Percentiles rank a stretch among this genome's conserved stretches.
Evolutionary conservation across 2,329 filamentous ascomycete species (phyloP).

Genomic region (Fusarium poae): DNA sequence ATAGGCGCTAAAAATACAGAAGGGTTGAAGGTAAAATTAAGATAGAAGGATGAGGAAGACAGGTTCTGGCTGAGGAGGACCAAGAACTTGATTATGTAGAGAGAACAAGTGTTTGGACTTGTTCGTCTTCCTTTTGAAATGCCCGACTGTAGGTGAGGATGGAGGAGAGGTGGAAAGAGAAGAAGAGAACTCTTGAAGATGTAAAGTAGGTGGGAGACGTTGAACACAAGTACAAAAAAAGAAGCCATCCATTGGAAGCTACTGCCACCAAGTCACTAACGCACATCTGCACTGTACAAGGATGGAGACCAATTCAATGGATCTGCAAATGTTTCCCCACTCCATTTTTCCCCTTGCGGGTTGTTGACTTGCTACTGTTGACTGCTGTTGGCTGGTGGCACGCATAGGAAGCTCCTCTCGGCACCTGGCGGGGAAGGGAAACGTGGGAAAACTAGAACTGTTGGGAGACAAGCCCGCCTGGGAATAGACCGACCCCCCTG

Average conservation of each 20-base stretch:
- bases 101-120: conserved; percentile 26
- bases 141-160: conserved; percentile 8
- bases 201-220: conserved; percentile 41
- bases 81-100: conserved; percentile 34
- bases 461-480: conserved; percentile 46
- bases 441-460: conserved; percentile 48
- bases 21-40: conserved; percentile 38
- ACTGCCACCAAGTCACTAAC: conserved; percentile 1
- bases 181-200: conserved; percentile 9
- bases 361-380: conserved; percentile 41
- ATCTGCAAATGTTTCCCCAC: conserved; percentile 40
- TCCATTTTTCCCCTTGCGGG: conserved; percentile 34
- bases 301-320: conserved; percentile 40
- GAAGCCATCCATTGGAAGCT: conserved; percentile 29
- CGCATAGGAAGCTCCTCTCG: conserved; percentile 44
- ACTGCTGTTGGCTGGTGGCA: conserved; percentile 46
- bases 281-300: conserved; percentile 2
- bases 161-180: conserved; percentile 11
- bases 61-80: conserved; percentile 31
- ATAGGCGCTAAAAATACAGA: conserved; percentile 50
- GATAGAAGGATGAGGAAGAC: conserved; percentile 36
- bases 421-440: conserved; percentile 45
- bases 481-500: conserved; percentile 39
- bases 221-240: conserved; percentile 44
- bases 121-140: conserved; percentile 31